These are phyloP conservation scores for Fraxinus nigra DNA, from an alignment of 305 asterid species.

Conservation along the genomic window DNA sequence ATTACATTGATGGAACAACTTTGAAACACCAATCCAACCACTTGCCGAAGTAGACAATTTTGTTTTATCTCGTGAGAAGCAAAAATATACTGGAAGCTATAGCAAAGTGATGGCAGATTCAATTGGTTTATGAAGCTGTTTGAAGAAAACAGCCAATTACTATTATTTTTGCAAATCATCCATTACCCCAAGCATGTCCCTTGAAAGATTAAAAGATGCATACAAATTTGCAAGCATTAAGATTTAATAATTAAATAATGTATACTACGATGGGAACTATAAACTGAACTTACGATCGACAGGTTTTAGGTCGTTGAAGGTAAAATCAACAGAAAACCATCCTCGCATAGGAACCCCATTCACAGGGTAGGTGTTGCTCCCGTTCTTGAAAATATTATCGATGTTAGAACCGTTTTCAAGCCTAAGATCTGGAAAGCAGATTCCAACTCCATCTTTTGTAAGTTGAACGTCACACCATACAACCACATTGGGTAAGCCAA, in stretches of 20 bases:
- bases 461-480: slow-evolving; percentile 69
- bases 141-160: background rate
- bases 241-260: background rate
- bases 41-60: background rate
- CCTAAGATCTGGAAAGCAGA: slow-evolving; percentile 53
- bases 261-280: slow-evolving; percentile 6
- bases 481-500: slow-evolving; percentile 24
- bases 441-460: slow-evolving; percentile 56
- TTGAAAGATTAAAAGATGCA: background rate
- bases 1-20: background rate
- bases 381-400: rapidly evolving
- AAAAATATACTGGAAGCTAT: background rate
- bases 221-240: background rate
- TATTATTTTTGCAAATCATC: background rate
- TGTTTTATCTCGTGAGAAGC: background rate
- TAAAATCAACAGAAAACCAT: slow-evolving; percentile 57
- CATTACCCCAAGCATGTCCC: background rate
- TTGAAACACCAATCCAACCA: background rate
- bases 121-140: background rate
- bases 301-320: slow-evolving; percentile 31
- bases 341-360: slow-evolving; percentile 45
- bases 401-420: slow-evolving; percentile 48
- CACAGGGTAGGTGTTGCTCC: slow-evolving; percentile 35
- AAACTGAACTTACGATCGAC: slow-evolving; percentile 43
- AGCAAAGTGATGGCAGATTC: background rate